phyloP scores from a whole-genome alignment of 805 yeast species.

The Kodamaea sagamina region DNA sequence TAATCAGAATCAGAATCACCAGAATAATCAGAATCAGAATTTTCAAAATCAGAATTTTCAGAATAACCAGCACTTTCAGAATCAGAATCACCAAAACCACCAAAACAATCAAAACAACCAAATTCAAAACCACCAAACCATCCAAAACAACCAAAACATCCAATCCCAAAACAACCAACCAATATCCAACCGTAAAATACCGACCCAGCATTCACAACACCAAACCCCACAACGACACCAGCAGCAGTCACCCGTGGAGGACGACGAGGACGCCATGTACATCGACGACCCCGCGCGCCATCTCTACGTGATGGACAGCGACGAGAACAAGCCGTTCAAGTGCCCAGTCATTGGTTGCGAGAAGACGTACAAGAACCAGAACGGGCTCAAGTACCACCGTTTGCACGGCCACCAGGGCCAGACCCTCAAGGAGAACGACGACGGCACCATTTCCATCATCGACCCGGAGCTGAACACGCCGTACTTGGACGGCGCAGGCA shows the following conservation, averaged over 20 bases:
- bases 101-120: slow-evolving; percentile 9
- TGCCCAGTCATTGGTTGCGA: slow-evolving; percentile 99
- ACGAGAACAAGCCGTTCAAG: slow-evolving; percentile 91
- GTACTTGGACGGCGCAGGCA: slow-evolving; percentile 88
- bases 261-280: slow-evolving; percentile 70
- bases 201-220: slow-evolving; percentile 21
- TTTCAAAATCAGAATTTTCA: too few species aligned
- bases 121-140: slow-evolving; percentile 11
- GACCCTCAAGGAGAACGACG: slow-evolving; percentile 83
- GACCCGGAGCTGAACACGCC: slow-evolving; percentile 91
- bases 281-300: slow-evolving; percentile 97
- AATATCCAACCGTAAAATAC: slow-evolving; percentile 19
- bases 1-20: slow-evolving; percentile 19
- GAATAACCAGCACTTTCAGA: slow-evolving; percentile 13
- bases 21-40: slow-evolving; percentile 8
- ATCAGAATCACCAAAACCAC: slow-evolving; percentile 19
- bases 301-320: slow-evolving; percentile 86
- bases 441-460: slow-evolving; percentile 88
- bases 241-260: slow-evolving; percentile 35
- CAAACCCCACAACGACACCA: slow-evolving; percentile 17
- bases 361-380: slow-evolving; percentile 95
- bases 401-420: slow-evolving; percentile 97
- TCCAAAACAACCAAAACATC: slow-evolving; percentile 8
- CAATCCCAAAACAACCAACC: too few species aligned
- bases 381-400: slow-evolving; percentile 94